Conservation (phyloP, 768 basidiomycete genomes). For the Rhizopogon sp. region DNA sequence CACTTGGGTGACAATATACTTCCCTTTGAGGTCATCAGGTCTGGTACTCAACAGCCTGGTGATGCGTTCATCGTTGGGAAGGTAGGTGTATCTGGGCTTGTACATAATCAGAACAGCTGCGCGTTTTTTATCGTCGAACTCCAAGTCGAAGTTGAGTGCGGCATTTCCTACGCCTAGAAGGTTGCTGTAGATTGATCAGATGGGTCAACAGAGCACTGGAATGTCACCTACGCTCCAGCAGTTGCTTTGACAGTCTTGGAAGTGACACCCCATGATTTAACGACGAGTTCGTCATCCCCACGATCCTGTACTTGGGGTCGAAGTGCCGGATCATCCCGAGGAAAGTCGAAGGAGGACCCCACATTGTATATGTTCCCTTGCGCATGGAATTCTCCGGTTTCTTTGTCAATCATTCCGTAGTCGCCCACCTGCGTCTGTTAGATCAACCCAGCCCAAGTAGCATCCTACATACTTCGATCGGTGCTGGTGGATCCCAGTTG, state of each 20-base stretch:
- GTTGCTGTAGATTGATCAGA: background rate
- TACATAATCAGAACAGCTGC: slow-evolving; percentile 31
- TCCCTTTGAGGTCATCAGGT: slow-evolving; percentile 17
- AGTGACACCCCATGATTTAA: slow-evolving; percentile 20
- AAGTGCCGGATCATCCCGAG: background rate
- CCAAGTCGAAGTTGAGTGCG: slow-evolving; percentile 29
- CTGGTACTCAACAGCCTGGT: background rate
- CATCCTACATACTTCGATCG: slow-evolving; percentile 20
- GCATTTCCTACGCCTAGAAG: slow-evolving; percentile 21
- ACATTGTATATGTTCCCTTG: slow-evolving; percentile 21
- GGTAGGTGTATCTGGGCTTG: slow-evolving; percentile 14
- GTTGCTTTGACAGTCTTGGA: slow-evolving; percentile 2
- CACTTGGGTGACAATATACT: slow-evolving; percentile 27
- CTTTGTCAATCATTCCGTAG: slow-evolving; percentile 18
- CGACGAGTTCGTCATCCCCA: slow-evolving; percentile 16
- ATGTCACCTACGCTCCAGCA: slow-evolving; percentile 15
- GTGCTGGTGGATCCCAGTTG: slow-evolving; percentile 32
- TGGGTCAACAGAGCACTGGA: background rate
- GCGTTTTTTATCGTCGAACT: slow-evolving; percentile 24
- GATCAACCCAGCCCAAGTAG: background rate
- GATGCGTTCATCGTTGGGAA: slow-evolving; percentile 9
- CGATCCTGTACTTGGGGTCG: slow-evolving; percentile 7
- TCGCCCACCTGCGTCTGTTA: slow-evolving; percentile 18
- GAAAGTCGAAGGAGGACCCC: background rate
- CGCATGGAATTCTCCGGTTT: slow-evolving; percentile 16